Conservation (phyloP, 768 basidiomycete genomes). For the Amylocystis lapponica region DNA sequence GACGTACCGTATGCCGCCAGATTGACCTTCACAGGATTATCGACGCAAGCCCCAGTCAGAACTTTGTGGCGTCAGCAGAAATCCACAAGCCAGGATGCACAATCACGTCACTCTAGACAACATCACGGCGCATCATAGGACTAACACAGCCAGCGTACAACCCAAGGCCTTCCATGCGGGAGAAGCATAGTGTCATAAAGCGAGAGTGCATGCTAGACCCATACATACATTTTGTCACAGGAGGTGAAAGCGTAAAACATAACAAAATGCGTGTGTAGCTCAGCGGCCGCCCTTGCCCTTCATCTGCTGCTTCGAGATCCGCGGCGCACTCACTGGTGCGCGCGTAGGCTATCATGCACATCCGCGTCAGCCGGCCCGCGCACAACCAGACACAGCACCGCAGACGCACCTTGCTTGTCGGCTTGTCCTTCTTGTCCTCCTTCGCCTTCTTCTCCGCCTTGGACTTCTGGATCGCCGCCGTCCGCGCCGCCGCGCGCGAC, state of each 20-base stretch:
- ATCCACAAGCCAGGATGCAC: too few species aligned
- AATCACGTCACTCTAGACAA: too few species aligned
- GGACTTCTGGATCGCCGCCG: slow-evolving; percentile 87
- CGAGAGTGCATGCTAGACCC: slow-evolving; percentile 4
- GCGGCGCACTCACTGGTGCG: slow-evolving; percentile 56
- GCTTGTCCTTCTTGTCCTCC: slow-evolving; percentile 77
- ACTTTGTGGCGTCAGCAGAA: too few species aligned
- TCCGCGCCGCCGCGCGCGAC: slow-evolving; percentile 71
- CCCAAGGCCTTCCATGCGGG: too few species aligned
- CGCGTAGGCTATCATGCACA: slow-evolving; percentile 43
- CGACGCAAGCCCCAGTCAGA: too few species aligned
- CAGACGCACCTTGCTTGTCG: slow-evolving; percentile 55
- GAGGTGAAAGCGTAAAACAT: not conserved
- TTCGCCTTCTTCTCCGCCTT: slow-evolving; percentile 97
- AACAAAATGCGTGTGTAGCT: slow-evolving; percentile 17
- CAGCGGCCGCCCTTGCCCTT: slow-evolving; percentile 81
- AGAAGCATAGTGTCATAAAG: slow-evolving; percentile 4
- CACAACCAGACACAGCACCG: not conserved
- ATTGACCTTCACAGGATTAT: too few species aligned
- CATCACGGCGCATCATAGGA: too few species aligned
- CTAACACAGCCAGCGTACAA: too few species aligned
- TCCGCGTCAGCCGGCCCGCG: too few species aligned
- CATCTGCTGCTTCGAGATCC: slow-evolving; percentile 94
- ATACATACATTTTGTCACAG: slow-evolving; percentile 5
- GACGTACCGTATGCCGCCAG: too few species aligned